A percentile compares a stretch with the other conserved stretches of the same genome.
Conservation (phyloP, 2,329 filamentous ascomycete species). For the Leptographium lundbergii region DNA sequence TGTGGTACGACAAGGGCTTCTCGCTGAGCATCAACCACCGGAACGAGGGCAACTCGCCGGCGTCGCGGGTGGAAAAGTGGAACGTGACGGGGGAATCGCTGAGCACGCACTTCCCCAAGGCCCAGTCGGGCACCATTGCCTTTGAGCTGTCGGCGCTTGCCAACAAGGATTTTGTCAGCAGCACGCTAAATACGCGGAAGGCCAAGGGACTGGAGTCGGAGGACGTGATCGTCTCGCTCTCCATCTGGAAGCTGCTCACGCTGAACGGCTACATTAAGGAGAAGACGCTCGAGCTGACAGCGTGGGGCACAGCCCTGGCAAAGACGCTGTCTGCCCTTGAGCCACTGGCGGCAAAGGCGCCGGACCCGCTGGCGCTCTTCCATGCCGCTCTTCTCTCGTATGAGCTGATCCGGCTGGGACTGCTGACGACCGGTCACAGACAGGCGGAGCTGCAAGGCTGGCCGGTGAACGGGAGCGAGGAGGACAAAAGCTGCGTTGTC, state of each 20-base stretch:
- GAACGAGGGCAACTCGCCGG: constrained; percentile 33
- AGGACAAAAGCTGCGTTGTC: constrained; percentile 66
- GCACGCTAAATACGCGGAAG: constrained; percentile 50
- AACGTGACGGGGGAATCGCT: constrained; percentile 51
- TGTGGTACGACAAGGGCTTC: constrained; percentile 70
- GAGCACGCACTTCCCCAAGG: constrained; percentile 33
- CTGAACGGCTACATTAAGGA: constrained; percentile 74
- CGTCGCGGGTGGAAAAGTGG: constrained; percentile 47
- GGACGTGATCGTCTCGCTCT: constrained; percentile 59
- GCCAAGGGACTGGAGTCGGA: constrained; percentile 40
- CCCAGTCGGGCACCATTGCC: constrained; percentile 32
- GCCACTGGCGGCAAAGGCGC: constrained; percentile 33
- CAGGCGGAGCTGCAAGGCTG: constrained; percentile 42
- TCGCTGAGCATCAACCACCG: constrained; percentile 56
- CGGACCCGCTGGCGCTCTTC: constrained; percentile 42
- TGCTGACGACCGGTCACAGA: constrained; percentile 58
- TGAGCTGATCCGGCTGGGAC: constrained; percentile 67
- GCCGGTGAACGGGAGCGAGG: constrained; percentile 45
- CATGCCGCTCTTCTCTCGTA: constrained; percentile 74
- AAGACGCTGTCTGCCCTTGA: constrained; percentile 52
- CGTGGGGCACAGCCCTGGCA: constrained; percentile 71
- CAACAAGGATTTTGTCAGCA: constrained; percentile 55
- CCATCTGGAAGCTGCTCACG: constrained; percentile 81
- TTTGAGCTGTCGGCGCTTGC: constrained; percentile 57
- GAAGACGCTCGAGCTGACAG: constrained; percentile 59